Conservation (phyloP, 805 yeast species). For the Ogataea methylovora region DNA sequence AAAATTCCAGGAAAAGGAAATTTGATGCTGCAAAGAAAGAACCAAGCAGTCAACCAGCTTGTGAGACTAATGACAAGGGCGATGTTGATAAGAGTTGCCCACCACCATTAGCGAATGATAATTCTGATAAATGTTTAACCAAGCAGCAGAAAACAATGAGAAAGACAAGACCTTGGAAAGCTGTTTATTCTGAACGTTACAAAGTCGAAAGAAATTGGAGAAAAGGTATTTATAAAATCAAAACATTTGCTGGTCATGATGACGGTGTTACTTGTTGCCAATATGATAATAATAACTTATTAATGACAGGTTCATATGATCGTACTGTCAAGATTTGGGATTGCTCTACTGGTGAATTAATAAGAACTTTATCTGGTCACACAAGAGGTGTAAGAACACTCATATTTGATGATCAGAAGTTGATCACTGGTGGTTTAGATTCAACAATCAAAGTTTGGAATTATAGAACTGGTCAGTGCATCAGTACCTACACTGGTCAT, state of each 20-base stretch:
- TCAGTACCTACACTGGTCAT: constrained; percentile 91
- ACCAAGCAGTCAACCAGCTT: not conserved
- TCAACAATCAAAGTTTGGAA: constrained; percentile 93
- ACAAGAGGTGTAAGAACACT: constrained; percentile 79
- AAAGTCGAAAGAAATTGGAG: constrained; percentile 95
- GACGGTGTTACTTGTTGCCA: constrained; percentile 88
- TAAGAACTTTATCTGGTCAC: constrained; percentile 83
- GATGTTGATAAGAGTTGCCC: not conserved
- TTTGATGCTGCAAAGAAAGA: not conserved
- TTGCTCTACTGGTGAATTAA: constrained; percentile 64
- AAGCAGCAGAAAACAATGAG: constrained; percentile 14
- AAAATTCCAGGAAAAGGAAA: constrained; percentile 8
- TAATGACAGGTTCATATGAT: constrained; percentile 92
- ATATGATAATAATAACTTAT: constrained; percentile 62
- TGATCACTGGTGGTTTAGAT: constrained; percentile 90
- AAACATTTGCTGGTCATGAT: constrained; percentile 69
- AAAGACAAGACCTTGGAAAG: constrained; percentile 86
- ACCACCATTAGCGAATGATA: not conserved
- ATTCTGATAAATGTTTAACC: too few species aligned
- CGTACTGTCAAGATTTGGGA: constrained; percentile 92
- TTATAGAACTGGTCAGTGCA: constrained; percentile 88
- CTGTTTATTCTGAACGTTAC: constrained; percentile 85
- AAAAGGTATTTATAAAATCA: constrained; percentile 60
- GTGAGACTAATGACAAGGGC: not conserved
- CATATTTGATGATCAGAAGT: constrained; percentile 80